Evolutionary conservation across 345 rosid genomes (phyloP).

Genomic region (Trapa bicornis): DNA sequence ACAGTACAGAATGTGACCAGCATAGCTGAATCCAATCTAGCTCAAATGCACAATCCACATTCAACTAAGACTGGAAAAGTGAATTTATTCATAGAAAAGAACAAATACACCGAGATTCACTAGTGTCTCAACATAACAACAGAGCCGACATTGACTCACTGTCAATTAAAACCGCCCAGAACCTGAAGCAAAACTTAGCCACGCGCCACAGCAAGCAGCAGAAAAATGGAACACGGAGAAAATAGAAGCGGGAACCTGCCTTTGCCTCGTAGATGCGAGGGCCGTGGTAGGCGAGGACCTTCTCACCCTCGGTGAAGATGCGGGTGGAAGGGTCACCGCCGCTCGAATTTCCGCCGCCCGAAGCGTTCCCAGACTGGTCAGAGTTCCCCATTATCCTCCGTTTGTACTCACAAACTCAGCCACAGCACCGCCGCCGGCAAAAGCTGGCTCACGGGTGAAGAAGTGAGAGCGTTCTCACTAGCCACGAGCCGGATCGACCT

Average conservation of each 20-base stretch:
- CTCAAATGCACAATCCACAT: background rate
- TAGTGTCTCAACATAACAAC: background rate
- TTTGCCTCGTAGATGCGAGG: conserved; percentile 96
- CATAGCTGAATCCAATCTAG: background rate
- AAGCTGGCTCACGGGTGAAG: background rate
- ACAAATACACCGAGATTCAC: background rate
- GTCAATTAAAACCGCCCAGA: background rate
- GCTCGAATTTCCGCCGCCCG: conserved; percentile 66
- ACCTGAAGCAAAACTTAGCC: background rate
- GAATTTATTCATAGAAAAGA: background rate
- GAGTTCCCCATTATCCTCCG: conserved; percentile 54
- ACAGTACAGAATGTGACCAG: background rate
- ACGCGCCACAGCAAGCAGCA: background rate
- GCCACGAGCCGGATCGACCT: background rate
- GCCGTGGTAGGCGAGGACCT: conserved; percentile 90
- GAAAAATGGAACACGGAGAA: background rate
- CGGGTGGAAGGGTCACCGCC: conserved; percentile 58
- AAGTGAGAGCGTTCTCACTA: background rate
- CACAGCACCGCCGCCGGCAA: background rate
- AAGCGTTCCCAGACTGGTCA: conserved; percentile 40
- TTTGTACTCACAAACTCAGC: background rate
- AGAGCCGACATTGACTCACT: background rate
- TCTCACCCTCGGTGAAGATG: conserved; percentile 77
- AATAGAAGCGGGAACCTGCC: conserved; percentile 22
- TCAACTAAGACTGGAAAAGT: background rate